phyloP scores from a whole-genome alignment of 768 basidiomycete species.

The Serendipita sp. region DNA sequence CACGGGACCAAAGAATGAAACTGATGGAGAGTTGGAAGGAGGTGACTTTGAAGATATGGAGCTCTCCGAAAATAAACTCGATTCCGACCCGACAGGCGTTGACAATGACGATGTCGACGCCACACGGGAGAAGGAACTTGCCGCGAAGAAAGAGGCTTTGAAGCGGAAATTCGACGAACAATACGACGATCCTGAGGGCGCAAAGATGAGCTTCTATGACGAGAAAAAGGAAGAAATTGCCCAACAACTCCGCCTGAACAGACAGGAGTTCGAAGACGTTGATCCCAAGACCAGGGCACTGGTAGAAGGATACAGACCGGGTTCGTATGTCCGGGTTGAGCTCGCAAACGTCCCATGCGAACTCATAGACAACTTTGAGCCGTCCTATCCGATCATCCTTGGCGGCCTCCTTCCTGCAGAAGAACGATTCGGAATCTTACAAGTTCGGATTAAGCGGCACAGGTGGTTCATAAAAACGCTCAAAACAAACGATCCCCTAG shows the following conservation, averaged over 20 bases:
- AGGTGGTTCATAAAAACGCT: constrained; percentile 83
- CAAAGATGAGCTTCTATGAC: constrained; percentile 74
- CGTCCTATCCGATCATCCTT: constrained; percentile 76
- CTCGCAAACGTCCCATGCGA: constrained; percentile 74
- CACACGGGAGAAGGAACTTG: constrained; percentile 38
- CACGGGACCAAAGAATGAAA: constrained; percentile 40
- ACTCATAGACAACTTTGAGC: constrained; percentile 86
- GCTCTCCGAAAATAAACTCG: constrained; percentile 25
- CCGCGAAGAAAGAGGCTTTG: constrained; percentile 76
- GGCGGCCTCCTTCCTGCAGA: constrained; percentile 84
- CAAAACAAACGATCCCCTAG: constrained; percentile 94
- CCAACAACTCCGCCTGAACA: constrained; percentile 65
- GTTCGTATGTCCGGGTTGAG: constrained; percentile 86
- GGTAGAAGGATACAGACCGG: constrained; percentile 83
- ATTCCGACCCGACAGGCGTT: constrained; percentile 24
- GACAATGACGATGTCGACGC: constrained; percentile 21
- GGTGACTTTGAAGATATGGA: constrained; percentile 25
- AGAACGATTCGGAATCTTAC: constrained; percentile 83
- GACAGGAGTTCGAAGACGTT: constrained; percentile 67
- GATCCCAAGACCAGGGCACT: constrained; percentile 62
- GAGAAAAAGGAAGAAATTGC: constrained; percentile 87
- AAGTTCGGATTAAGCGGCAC: constrained; percentile 92
- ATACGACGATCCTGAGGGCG: constrained; percentile 73
- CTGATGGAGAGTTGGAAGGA: constrained; percentile 22
- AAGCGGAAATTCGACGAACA: constrained; percentile 95